Conservation (phyloP, 164 flowering plant genomes). For the Nelumbo lutea region DNA sequence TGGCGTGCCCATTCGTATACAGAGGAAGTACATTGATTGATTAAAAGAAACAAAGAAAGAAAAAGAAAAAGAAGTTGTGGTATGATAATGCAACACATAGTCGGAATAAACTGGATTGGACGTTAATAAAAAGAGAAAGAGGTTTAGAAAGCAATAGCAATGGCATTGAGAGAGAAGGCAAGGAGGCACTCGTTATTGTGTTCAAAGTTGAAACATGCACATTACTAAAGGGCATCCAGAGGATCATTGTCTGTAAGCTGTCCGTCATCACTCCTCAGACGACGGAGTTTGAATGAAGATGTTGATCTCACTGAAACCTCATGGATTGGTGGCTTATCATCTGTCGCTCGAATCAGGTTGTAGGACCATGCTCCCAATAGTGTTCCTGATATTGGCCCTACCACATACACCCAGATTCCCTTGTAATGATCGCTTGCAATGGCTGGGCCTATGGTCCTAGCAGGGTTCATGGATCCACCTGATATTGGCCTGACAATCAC, state of each 20-base stretch:
- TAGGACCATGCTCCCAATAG: constrained; percentile 65
- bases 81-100: no score
- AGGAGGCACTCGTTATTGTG: no score
- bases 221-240: constrained; percentile 2
- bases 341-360: constrained; percentile 37
- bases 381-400: constrained; percentile 67
- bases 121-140: no score
- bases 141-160: no score
- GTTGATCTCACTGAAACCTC: constrained; percentile 24
- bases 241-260: constrained; percentile 14
- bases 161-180: no score
- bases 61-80: no score
- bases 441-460: constrained; percentile 80
- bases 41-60: no score
- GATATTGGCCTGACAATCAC: constrained; percentile 54
- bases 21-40: no score
- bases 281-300: constrained; percentile 37
- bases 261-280: constrained; percentile 22
- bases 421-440: constrained; percentile 53
- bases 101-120: no score
- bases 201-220: no score
- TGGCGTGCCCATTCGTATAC: no score
- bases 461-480: constrained; percentile 95
- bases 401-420: constrained; percentile 66
- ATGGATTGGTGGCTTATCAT: constrained; percentile 16